A percentile compares a stretch with the other conserved stretches of the same genome.
These are phyloP conservation scores for Pyrus pyrifolia DNA, from an alignment of 306 rosid species.

Conservation along the genomic window DNA sequence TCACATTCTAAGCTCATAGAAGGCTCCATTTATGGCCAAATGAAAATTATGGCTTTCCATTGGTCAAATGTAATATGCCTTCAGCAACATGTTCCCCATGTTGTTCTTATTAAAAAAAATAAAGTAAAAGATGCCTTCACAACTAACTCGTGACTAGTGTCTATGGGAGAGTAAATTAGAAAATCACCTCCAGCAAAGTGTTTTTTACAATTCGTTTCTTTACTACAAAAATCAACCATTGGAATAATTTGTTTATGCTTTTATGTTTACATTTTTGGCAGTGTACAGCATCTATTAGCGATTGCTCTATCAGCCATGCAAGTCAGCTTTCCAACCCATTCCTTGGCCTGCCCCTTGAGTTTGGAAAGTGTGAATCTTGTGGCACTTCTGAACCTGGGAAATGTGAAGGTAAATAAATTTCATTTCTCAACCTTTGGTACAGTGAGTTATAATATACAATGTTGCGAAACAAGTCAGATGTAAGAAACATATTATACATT, in stretches of 20 bases:
- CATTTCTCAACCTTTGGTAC: slow-evolving; percentile 7
- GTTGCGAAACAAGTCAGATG: not conserved
- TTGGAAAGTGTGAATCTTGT: slow-evolving; percentile 88
- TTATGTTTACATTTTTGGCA: slow-evolving; percentile 27
- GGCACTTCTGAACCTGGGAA: slow-evolving; percentile 80
- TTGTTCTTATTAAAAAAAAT: not conserved
- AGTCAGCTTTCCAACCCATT: slow-evolving; percentile 87
- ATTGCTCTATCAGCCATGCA: slow-evolving; percentile 65
- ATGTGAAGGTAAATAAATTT: slow-evolving; percentile 66
- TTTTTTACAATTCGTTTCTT: not conserved
- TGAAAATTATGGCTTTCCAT: not conserved
- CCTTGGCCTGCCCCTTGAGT: slow-evolving; percentile 89
- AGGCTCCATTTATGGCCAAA: not conserved
- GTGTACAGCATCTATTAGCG: slow-evolving; percentile 79
- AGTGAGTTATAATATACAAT: not conserved
- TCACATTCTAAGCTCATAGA: not conserved
- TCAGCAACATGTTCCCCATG: not conserved
- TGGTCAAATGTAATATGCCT: not conserved
- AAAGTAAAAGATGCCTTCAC: not conserved
- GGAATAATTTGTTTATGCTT: not conserved
- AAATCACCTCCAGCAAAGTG: not conserved
- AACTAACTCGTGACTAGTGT: not conserved
- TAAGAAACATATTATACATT: not conserved
- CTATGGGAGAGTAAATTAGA: not conserved
- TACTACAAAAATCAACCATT: not conserved